Conservation (phyloP, 164 flowering plant species). For the Taxillus chinensis region DNA sequence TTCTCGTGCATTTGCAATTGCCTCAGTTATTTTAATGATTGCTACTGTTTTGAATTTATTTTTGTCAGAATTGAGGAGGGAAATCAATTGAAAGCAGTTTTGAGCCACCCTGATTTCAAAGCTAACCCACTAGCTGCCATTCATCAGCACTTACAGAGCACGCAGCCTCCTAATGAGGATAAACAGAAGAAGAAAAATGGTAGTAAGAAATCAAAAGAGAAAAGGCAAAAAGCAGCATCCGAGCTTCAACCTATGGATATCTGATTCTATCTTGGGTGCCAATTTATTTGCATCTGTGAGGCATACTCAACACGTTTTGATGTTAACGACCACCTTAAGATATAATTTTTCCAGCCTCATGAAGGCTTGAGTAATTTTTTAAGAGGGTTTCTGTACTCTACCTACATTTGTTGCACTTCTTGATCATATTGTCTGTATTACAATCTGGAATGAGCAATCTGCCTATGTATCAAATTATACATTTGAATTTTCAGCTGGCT, state of each 20-base stretch:
- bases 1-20: neutral
- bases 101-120: slow-evolving; percentile 43
- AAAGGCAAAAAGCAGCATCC: slow-evolving; percentile 23
- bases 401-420: too few species aligned
- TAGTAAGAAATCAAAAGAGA: slow-evolving; percentile 28
- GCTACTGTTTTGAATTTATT: slow-evolving; percentile 1
- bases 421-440: too few species aligned
- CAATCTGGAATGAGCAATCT: too few species aligned
- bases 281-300: too few species aligned
- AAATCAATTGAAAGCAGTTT: slow-evolving; percentile 36
- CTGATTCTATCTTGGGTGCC: slow-evolving; percentile 8
- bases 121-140: slow-evolving; percentile 55
- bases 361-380: too few species aligned
- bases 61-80: slow-evolving; percentile 51
- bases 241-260: slow-evolving; percentile 48
- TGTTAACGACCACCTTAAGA: too few species aligned
- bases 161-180: slow-evolving; percentile 40
- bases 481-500: too few species aligned
- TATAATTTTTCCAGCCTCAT: too few species aligned
- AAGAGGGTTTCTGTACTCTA: too few species aligned
- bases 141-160: slow-evolving; percentile 47
- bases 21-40: neutral
- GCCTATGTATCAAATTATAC: too few species aligned
- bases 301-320: too few species aligned
- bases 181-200: slow-evolving; percentile 24